These are phyloP conservation scores for Catenaria anguillulae DNA, from an alignment of 371 early-diverging fungal genomes.

Conservation along the genomic window DNA sequence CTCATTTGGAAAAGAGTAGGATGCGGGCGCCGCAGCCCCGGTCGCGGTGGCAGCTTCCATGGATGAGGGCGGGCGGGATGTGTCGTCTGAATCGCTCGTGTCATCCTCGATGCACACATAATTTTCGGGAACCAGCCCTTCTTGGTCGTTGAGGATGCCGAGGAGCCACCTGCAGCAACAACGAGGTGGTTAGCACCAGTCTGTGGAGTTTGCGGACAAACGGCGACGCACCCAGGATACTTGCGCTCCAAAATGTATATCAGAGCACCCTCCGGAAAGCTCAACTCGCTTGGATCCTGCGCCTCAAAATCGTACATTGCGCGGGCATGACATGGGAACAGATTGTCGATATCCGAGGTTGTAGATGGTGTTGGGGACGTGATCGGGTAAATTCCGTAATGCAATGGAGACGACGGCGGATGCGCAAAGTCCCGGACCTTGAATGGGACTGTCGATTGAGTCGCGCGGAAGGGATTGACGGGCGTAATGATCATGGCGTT, in stretches of 20 bases:
- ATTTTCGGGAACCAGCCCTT: constrained; percentile 57
- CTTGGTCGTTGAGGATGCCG: constrained; percentile 40
- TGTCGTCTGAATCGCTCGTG: neutral
- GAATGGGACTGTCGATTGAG: constrained; percentile 8
- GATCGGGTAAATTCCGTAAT: constrained; percentile 29
- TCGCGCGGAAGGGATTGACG: neutral
- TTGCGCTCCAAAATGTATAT: constrained; percentile 48
- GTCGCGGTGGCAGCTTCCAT: no score
- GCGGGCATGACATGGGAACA: constrained; percentile 30
- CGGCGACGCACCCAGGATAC: constrained; percentile 44
- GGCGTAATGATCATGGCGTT: no score
- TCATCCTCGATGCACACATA: constrained; percentile 26
- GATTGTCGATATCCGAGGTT: constrained; percentile 12
- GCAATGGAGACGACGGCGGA: constrained; percentile 36
- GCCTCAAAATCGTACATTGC: constrained; percentile 62
- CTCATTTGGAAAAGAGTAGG: no score
- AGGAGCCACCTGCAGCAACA: constrained; percentile 44
- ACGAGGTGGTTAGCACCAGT: no score
- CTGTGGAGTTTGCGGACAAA: no score
- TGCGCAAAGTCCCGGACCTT: constrained; percentile 55
- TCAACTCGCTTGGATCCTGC: constrained; percentile 48
- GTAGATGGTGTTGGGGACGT: constrained; percentile 16
- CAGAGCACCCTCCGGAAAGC: constrained; percentile 41
- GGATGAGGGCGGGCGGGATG: no score
- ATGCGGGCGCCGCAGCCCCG: no score